Percentiles rank a stretch among this genome's conserved stretches.
phyloP scores from a whole-genome alignment of 2,329 filamentous ascomycete genomes.

The Colletotrichum musae region DNA sequence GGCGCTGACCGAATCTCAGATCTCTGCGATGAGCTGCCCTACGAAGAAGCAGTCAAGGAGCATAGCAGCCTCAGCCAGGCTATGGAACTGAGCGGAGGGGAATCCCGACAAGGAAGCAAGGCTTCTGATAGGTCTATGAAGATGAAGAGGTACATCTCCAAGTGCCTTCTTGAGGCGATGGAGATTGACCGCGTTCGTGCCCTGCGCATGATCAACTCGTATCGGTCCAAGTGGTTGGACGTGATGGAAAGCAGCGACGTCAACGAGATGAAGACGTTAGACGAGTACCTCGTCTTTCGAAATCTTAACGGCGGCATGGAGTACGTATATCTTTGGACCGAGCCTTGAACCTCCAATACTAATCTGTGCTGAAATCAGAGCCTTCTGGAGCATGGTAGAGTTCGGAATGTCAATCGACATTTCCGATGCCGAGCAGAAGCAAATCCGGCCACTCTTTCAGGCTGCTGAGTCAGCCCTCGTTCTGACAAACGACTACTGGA shows the following conservation, averaged over 20 bases:
- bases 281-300: constrained; percentile 24
- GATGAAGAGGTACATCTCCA: constrained; percentile 23
- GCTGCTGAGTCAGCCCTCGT: constrained; percentile 25
- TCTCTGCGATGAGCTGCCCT: constrained; percentile 17
- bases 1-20: neutral
- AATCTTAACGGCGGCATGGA: constrained; percentile 32
- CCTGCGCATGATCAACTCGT: constrained; percentile 28
- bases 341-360: neutral
- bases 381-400: constrained; percentile 32
- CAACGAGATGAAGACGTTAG: constrained; percentile 12
- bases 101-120: neutral
- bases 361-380: neutral
- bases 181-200: constrained; percentile 17
- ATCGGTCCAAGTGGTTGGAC: constrained; percentile 25
- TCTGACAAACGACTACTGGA: constrained; percentile 31
- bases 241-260: constrained; percentile 10
- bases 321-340: neutral
- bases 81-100: neutral
- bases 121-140: constrained; percentile 2
- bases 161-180: constrained; percentile 15
- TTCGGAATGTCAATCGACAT: constrained; percentile 22
- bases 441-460: constrained; percentile 8
- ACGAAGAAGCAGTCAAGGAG: constrained; percentile 26
- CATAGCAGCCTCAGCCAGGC: constrained; percentile 15
- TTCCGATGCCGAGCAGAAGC: neutral